Evolutionary conservation across 345 rosid genomes (phyloP).

Genomic region (Acer saccharum): DNA sequence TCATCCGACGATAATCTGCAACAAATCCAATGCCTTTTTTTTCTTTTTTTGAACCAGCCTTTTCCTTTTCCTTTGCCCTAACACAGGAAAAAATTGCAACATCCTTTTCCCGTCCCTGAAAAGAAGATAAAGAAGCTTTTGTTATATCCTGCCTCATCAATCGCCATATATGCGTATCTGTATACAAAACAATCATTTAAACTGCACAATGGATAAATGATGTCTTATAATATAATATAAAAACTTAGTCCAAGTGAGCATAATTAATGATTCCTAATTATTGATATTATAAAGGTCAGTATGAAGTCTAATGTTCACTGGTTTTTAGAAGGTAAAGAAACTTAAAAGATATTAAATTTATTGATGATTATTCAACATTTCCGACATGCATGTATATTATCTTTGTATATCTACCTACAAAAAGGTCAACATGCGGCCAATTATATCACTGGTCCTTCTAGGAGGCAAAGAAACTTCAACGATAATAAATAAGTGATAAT

Average conservation of each 20-base stretch:
- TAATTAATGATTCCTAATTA: not conserved
- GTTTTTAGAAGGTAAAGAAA: not conserved
- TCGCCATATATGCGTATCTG: not conserved
- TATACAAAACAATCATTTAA: too few species aligned
- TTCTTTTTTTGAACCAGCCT: slow-evolving; percentile 9
- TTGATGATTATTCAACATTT: not conserved
- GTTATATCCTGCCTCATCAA: not conserved
- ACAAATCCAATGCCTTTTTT: slow-evolving; percentile 64
- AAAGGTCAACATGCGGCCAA: not conserved
- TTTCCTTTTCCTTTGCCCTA: slow-evolving; percentile 65
- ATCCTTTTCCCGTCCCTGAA: slow-evolving; percentile 93
- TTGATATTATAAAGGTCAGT: not conserved
- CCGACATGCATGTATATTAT: not conserved
- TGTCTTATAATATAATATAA: not conserved
- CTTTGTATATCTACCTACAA: too few species aligned
- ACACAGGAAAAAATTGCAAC: slow-evolving; percentile 95
- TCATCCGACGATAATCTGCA: slow-evolving; percentile 87
- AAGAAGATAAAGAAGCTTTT: slow-evolving; percentile 9
- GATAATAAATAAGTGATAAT: too few species aligned
- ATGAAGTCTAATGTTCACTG: not conserved
- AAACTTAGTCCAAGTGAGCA: not conserved
- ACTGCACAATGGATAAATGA: too few species aligned
- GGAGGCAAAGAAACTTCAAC: not conserved
- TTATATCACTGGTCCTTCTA: not conserved
- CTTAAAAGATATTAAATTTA: not conserved